Base-by-base conservation (phyloP, 2,329 filamentous ascomycete genomes). In the Ophioceras dolichostomum region DNA sequence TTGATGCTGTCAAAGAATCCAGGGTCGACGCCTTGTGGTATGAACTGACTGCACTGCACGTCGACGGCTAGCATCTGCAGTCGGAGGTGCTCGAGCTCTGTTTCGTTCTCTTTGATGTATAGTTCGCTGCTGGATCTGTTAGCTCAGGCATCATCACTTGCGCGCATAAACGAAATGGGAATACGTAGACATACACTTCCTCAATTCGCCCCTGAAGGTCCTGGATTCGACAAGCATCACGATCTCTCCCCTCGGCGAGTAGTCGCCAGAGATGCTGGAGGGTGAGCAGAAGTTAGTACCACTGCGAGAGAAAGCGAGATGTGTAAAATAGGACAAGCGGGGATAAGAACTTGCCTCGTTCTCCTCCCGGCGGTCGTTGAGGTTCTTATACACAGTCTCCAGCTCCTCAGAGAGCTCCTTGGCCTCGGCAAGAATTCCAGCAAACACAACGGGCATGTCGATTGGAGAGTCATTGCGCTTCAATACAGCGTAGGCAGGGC, bases 51-150 rank as follows among this genome's bases (percentile, higher is more conserved):
- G 49, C 68, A 67, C 45, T 75, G 70, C 14, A 76, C 67, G 58
- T 79, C 73, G 45, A 79, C 67, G 17, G 70, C 73, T 45, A 76
- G 73, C 43, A 78, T 62, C 49, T 73, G 69, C 42, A 83, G 71
- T 40, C 73, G 70, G 30, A 77, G 64, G 49, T 73, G 73, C 32
- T 70, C 64, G 20, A 80, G 62, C 49, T 79, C 74, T 29, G 73
- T 68, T 43, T 77, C 70, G 48, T 69, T 68, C 46, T 70, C 64
- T 34, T 67, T 60, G 18, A 71, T 61, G 45, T 77, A 69, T 27
- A 68, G 59, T 49, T 73, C 74, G 46, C 67, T 77, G 41, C 42
- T 38, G 8, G 41, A 26, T 8, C 16, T 32, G 30, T 32, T 32
- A 32, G 30, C 10, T 32, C 4, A 17, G 8, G n/a, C n/a, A n/a